These are phyloP conservation scores for Hirsutella thompsonii DNA, from an alignment of 2,329 filamentous ascomycete species.

Conservation along the genomic window DNA sequence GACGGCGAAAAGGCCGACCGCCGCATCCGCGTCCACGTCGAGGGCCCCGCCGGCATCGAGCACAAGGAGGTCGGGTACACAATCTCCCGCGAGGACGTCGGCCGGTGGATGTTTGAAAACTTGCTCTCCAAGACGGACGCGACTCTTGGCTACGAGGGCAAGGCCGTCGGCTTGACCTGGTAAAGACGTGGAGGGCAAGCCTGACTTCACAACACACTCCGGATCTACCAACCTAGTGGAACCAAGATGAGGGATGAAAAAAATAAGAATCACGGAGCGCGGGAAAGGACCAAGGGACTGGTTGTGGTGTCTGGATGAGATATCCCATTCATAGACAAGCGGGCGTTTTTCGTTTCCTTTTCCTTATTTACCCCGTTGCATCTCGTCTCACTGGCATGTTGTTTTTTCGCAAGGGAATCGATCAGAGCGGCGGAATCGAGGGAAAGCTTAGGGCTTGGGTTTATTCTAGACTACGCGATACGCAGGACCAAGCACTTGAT, in stretches of 20 bases:
- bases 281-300: neutral
- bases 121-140: constrained; percentile 11
- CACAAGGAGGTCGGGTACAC: constrained; percentile 25
- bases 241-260: too few species aligned
- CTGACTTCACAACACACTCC: too few species aligned
- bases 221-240: too few species aligned
- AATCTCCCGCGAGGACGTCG: constrained; percentile 27
- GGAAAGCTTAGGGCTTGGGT: too few species aligned
- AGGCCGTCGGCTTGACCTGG: constrained; percentile 17
- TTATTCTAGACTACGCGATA: too few species aligned
- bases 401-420: too few species aligned
- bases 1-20: constrained; percentile 10
- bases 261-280: too few species aligned
- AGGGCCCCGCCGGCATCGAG: constrained; percentile 19
- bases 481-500: too few species aligned
- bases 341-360: constrained; percentile 15
- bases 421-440: too few species aligned
- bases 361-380: too few species aligned
- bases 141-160: constrained; percentile 11
- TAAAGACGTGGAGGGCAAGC: constrained; percentile 1
- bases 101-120: constrained; percentile 26
- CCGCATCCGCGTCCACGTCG: constrained; percentile 16
- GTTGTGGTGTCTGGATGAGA: neutral
- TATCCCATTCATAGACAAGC: constrained; percentile 8
- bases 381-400: too few species aligned